A percentile compares a stretch with the other conserved stretches of the same genome.
Conservation (phyloP, 208 protist species). For the Crithidia thermophila region DNA sequence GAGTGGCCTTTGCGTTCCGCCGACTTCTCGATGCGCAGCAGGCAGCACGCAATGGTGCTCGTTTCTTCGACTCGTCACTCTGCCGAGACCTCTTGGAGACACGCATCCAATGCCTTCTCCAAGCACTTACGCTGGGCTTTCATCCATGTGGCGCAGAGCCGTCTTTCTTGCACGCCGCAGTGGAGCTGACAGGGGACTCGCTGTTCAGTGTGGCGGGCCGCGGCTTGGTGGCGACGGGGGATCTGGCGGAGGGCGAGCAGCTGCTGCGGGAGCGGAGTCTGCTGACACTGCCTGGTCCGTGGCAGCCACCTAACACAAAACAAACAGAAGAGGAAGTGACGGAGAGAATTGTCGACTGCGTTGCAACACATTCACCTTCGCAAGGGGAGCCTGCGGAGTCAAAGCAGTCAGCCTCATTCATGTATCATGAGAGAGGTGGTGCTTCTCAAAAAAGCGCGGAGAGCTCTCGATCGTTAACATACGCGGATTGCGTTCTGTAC, state of each 20-base stretch:
- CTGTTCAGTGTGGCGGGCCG: slow-evolving; percentile 35
- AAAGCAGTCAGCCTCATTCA: no score
- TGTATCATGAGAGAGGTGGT: no score
- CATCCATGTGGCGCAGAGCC: no score
- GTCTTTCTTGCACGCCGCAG: slow-evolving; percentile 29
- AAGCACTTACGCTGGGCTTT: background rate
- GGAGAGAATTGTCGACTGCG: no score
- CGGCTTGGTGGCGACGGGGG: slow-evolving; percentile 39
- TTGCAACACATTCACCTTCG: no score
- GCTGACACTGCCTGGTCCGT: background rate
- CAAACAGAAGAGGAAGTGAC: no score
- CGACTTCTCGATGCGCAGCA: slow-evolving; percentile 8
- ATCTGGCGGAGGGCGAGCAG: slow-evolving; percentile 42
- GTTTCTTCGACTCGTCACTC: background rate
- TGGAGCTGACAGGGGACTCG: slow-evolving; percentile 36
- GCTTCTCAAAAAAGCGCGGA: no score
- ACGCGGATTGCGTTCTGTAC: no score
- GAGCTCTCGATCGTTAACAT: no score
- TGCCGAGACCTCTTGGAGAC: background rate
- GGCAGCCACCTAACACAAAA: no score
- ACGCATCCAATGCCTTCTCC: background rate
- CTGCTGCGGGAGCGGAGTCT: slow-evolving; percentile 36
- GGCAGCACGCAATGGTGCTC: background rate
- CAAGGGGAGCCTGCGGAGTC: no score
- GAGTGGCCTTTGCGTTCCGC: background rate